A percentile compares a stretch with the other conserved stretches of the same genome.
Evolutionary conservation across 2,329 filamentous ascomycete species (phyloP).

Genomic region (Ascochyta clinopodiicola): DNA sequence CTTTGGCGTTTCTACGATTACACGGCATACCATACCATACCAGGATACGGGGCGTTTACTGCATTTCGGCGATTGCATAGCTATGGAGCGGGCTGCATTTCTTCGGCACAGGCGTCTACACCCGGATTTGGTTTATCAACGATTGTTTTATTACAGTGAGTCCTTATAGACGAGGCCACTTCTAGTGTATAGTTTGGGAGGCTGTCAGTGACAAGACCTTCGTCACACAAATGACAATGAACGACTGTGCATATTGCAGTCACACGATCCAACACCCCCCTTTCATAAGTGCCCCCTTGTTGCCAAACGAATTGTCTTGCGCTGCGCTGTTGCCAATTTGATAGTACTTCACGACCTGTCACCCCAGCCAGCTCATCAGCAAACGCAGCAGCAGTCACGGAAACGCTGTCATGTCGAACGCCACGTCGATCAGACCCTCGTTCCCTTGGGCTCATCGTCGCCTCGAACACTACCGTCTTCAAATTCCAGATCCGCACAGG

Average conservation of each 20-base stretch:
- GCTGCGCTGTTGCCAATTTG: neutral
- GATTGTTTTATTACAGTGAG: constrained; percentile 27
- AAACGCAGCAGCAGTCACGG: constrained; percentile 21
- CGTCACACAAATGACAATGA: constrained; percentile 5
- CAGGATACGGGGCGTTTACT: constrained; percentile 30
- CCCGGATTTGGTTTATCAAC: constrained; percentile 20
- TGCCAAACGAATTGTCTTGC: neutral
- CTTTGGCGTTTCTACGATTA: constrained; percentile 37
- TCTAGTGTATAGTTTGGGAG: constrained; percentile 28
- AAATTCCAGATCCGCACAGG: neutral
- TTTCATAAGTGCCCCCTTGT: neutral
- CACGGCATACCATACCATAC: constrained; percentile 34
- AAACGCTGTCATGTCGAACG: constrained; percentile 10
- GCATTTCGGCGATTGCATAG: constrained; percentile 41
- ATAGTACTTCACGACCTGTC: neutral
- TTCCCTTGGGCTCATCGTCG: neutral
- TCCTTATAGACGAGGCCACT: constrained; percentile 20
- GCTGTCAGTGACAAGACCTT: constrained; percentile 3
- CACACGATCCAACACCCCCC: neutral
- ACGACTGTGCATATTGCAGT: constrained; percentile 13
- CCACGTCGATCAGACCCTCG: neutral
- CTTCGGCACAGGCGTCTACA: constrained; percentile 27
- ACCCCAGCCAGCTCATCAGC: constrained; percentile 13
- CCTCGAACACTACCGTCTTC: neutral
- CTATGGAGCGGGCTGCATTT: constrained; percentile 35